These are phyloP conservation scores for Agarophyton chilense DNA, from an alignment of 23 red algal genomes.

Conservation along the genomic window DNA sequence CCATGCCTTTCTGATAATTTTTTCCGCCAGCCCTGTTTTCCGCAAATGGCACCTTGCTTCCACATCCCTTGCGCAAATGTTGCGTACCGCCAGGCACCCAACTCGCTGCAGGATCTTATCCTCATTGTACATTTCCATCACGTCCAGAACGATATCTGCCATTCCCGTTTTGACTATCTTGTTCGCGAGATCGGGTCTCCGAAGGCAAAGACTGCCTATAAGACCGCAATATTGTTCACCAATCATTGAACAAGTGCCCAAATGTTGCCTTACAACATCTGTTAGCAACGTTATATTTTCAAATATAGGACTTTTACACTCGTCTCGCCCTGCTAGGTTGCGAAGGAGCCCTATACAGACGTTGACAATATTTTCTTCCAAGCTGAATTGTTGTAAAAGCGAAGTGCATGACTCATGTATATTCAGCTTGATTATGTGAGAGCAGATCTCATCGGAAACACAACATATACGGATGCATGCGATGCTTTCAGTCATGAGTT, in stretches of 20 bases:
- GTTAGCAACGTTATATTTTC: background rate
- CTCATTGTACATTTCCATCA: conserved; percentile 46
- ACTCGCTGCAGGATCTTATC: background rate
- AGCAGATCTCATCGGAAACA: conserved; percentile 64
- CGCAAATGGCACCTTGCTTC: background rate
- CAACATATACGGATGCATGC: conserved; percentile 7
- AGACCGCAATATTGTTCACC: conserved; percentile 50
- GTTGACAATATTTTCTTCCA: background rate
- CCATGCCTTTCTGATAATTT: conserved; percentile 46
- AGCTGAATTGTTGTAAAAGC: conserved; percentile 13
- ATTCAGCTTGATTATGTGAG: conserved; percentile 19
- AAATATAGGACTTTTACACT: conserved; percentile 44
- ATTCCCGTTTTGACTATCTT: conserved; percentile 21
- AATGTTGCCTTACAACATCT: conserved; percentile 11
- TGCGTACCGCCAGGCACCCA: conserved; percentile 52
- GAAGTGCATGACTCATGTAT: background rate
- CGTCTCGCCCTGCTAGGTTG: conserved; percentile 51
- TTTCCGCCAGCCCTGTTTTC: conserved; percentile 23
- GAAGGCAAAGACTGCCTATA: conserved; percentile 29
- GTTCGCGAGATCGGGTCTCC: conserved; percentile 39
- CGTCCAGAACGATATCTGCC: conserved; percentile 10
- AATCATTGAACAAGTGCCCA: conserved; percentile 12
- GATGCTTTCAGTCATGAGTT: conserved; percentile 27
- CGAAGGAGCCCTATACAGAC: conserved; percentile 20
- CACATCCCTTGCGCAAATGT: conserved; percentile 29